A percentile compares a stretch with the other conserved stretches of the same genome.
These are phyloP conservation scores for Auricularia auricula-judae DNA, from an alignment of 768 basidiomycete species.

Conservation along the genomic window DNA sequence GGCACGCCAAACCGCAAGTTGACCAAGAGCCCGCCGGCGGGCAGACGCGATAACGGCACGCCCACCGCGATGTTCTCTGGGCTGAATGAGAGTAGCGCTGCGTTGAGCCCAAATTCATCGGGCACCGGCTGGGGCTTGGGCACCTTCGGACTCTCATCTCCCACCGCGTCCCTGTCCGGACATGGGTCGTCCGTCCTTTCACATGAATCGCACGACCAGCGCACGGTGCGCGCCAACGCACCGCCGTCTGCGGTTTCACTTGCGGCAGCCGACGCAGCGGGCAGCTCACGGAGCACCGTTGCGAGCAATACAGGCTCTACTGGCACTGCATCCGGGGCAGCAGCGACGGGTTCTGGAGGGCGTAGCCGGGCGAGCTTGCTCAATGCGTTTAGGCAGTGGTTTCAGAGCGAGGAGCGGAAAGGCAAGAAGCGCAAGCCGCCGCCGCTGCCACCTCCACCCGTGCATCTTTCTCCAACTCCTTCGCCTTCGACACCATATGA, in stretches of 20 bases:
- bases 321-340: not conserved
- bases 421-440: slow-evolving; percentile 37
- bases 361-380: slow-evolving; percentile 72
- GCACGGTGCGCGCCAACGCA: not conserved
- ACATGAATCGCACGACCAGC: not conserved
- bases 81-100: not conserved
- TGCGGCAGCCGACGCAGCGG: too few relatives aligned
- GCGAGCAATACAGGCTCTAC: not conserved
- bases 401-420: slow-evolving; percentile 73
- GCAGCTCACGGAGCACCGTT: not conserved
- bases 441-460: slow-evolving; percentile 4
- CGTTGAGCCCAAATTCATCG: not conserved
- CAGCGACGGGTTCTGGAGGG: slow-evolving; percentile 14
- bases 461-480: slow-evolving; percentile 15
- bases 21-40: slow-evolving; percentile 53
- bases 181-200: not conserved
- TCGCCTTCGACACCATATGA: slow-evolving; percentile 19
- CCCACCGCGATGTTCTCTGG: not conserved
- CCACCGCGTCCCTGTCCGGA: not conserved
- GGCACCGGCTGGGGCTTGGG: not conserved
- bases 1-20: slow-evolving; percentile 55
- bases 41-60: not conserved
- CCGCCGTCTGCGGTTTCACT: not conserved
- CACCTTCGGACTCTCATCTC: not conserved
- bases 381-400: slow-evolving; percentile 82